Percentiles rank a stretch among this genome's conserved stretches.
These are phyloP conservation scores for Pulveroboletus frians DNA, from an alignment of 768 basidiomycete genomes.

Conservation along the genomic window DNA sequence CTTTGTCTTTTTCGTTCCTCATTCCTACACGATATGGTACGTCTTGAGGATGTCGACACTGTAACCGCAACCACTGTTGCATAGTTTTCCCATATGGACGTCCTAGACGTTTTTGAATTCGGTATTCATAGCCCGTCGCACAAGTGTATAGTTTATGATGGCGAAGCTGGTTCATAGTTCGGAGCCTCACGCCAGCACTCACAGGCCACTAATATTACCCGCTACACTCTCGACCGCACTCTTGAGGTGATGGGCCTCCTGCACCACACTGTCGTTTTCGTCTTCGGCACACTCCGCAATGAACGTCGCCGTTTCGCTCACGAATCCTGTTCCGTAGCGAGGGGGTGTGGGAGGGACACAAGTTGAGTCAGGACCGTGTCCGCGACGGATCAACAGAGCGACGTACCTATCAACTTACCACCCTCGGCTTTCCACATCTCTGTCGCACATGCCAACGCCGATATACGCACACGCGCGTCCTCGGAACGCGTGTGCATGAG, in stretches of 20 bases:
- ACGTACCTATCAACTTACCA: conserved; percentile 64
- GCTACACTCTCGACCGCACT: conserved; percentile 66
- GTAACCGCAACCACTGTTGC: too few species aligned
- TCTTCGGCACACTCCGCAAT: conserved; percentile 86
- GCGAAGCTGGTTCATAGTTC: background rate
- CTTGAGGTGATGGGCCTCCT: conserved; percentile 62
- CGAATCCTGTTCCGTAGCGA: conserved; percentile 48
- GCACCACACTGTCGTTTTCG: conserved; percentile 79
- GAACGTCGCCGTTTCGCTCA: conserved; percentile 78
- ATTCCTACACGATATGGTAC: background rate
- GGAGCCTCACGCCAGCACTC: background rate
- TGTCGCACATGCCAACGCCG: conserved; percentile 62
- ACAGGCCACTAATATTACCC: conserved; percentile 44
- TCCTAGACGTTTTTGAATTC: background rate
- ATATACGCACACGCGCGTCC: conserved; percentile 59
- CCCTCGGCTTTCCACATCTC: conserved; percentile 77
- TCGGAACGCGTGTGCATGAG: conserved; percentile 90
- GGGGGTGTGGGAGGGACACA: background rate
- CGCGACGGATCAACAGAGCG: background rate
- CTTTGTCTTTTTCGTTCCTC: background rate
- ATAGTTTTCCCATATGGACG: too few species aligned
- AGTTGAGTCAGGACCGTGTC: background rate
- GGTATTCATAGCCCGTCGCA: background rate
- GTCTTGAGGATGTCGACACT: too few species aligned
- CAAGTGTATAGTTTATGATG: background rate